Conservation (phyloP, 1,284 basidiomycete genomes). For the Mycena sp. region DNA sequence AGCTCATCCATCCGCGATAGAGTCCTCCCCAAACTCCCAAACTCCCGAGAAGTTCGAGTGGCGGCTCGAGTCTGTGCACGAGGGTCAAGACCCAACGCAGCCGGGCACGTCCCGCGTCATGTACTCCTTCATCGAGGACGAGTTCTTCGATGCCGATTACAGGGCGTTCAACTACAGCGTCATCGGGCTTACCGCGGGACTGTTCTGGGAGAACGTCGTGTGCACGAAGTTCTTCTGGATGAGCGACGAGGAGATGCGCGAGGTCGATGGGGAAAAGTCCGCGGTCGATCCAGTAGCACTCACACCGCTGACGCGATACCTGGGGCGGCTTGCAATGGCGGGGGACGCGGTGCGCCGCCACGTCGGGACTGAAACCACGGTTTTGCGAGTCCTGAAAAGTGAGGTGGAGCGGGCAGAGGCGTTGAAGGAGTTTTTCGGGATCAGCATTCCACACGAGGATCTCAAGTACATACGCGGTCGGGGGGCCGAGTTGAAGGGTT, state of each 20-base stretch:
- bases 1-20: constrained; percentile 2
- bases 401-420: constrained; percentile 46
- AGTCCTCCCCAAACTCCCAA: constrained; percentile 19
- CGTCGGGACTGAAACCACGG: constrained; percentile 37
- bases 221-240: constrained; percentile 41
- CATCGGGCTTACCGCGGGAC: constrained; percentile 32
- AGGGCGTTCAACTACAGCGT: constrained; percentile 42
- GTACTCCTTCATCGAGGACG: constrained; percentile 48
- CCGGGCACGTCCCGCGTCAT: constrained; percentile 31
- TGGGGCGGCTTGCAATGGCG: constrained; percentile 42
- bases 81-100: constrained; percentile 22
- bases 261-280: constrained; percentile 4
- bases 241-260: constrained; percentile 34
- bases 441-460: constrained; percentile 37
- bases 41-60: constrained; percentile 37
- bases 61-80: constrained; percentile 44
- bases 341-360: constrained; percentile 40
- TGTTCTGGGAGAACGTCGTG: constrained; percentile 45
- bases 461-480: constrained; percentile 38
- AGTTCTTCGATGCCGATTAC: constrained; percentile 44
- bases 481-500: constrained; percentile 18
- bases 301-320: constrained; percentile 26
- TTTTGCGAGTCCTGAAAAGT: constrained; percentile 37
- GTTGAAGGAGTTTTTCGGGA: constrained; percentile 44
- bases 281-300: constrained; percentile 9